Evolutionary conservation across 345 rosid genomes (phyloP).

Genomic region (Populus tremula): DNA sequence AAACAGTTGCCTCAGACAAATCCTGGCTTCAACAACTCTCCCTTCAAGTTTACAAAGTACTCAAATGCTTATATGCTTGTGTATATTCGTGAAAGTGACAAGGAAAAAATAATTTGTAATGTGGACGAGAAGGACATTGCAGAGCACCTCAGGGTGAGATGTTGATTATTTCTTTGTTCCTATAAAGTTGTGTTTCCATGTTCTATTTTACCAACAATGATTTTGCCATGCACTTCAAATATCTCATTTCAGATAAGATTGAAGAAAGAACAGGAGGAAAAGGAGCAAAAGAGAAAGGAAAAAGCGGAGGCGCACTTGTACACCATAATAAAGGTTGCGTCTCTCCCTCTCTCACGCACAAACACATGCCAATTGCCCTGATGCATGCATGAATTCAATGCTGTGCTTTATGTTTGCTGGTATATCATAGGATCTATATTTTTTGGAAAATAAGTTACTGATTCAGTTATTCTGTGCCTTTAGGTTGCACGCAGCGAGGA

Average conservation of each 20-base stretch:
- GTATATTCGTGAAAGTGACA: constrained; percentile 93
- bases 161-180: constrained; percentile 2
- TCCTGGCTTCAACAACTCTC: constrained; percentile 92
- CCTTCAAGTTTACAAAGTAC: constrained; percentile 84
- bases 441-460: background rate
- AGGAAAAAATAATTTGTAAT: constrained; percentile 89
- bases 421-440: background rate
- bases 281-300: constrained; percentile 83
- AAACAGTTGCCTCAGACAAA: constrained; percentile 80
- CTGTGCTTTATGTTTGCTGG: background rate
- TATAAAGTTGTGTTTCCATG: background rate
- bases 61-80: constrained; percentile 99
- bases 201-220: background rate
- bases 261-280: constrained; percentile 95
- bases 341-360: background rate
- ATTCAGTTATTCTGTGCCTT: constrained; percentile 6
- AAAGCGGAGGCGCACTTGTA: constrained; percentile 92
- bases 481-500: constrained; percentile 47
- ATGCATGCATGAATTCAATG: background rate
- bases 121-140: constrained; percentile 99
- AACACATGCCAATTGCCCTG: background rate
- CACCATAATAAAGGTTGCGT: constrained; percentile 78
- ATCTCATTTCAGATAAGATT: constrained; percentile 56
- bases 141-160: constrained; percentile 84
- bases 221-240: background rate